A percentile compares a stretch with the other conserved stretches of the same genome.
Conservation (phyloP, 1,139 yeast genomes). For the Debaryomyces udenii region DNA sequence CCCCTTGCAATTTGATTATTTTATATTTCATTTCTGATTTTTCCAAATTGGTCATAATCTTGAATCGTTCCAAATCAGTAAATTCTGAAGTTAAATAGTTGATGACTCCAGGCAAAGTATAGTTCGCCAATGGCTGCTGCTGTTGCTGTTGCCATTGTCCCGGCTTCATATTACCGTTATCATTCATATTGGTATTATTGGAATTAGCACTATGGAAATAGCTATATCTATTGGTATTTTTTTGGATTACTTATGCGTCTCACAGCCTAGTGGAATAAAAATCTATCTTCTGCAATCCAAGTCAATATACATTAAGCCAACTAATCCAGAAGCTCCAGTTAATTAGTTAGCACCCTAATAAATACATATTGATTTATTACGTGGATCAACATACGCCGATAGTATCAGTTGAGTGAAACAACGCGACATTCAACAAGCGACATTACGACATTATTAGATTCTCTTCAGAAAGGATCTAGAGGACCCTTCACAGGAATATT, state of each 20-base stretch:
- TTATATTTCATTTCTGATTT: slow-evolving; percentile 58
- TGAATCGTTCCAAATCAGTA: slow-evolving; percentile 59
- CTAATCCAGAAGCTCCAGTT: neutral
- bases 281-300: neutral
- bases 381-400: no score
- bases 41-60: slow-evolving; percentile 59
- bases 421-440: no score
- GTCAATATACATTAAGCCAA: slow-evolving; percentile 1
- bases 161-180: slow-evolving; percentile 5
- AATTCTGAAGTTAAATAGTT: slow-evolving; percentile 63
- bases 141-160: slow-evolving; percentile 14
- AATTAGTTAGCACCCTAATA: no score
- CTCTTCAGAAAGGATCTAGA: no score
- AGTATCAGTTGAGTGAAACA: no score
- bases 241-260: slow-evolving; percentile 1
- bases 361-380: no score
- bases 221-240: slow-evolving; percentile 2
- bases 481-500: no score
- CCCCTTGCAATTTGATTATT: slow-evolving; percentile 58
- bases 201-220: slow-evolving; percentile 1
- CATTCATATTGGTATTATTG: slow-evolving; percentile 2
- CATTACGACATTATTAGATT: no score
- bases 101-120: slow-evolving; percentile 67
- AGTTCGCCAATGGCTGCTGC: slow-evolving; percentile 32
- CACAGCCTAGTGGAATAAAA: neutral